Base-by-base conservation (phyloP, 2,329 filamentous ascomycete genomes). In the Talaromyces sp. region DNA sequence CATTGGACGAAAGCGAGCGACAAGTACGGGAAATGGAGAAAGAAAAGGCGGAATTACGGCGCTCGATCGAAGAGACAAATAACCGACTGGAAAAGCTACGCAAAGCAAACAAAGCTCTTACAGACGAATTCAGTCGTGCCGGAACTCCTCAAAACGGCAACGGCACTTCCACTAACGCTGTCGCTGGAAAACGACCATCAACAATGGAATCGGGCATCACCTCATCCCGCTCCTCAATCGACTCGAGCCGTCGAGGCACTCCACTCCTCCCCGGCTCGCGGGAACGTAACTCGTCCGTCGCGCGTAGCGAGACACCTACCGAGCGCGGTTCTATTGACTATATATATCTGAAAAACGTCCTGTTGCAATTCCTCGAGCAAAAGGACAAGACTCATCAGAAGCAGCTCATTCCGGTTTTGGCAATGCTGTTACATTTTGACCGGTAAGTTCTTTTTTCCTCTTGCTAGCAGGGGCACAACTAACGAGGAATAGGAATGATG, bases 1-100 rank as follows among this genome's bases (percentile, higher is more conserved):
- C 93, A 0, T 83, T 99, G 1, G 93, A 98, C 70, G 91, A 92
- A 57, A 94, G 90, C 41, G 95, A 99, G 78, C 88, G 86, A 73
- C 91, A 96, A 76, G 87, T 91, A 0, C 85, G 88, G 35, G 90
- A 95, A n/a, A 83, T 91, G 5, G 93, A 97, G 76, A 91, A 88
- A 78, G 91, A 96, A 73, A 90, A 89, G 68, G 80, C 82, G 0
- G 93, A 97, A 66, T 79, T 96, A 60, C 86, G 90, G 54, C 86
- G 87, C 48, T 83, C 90, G 37, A 84, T 96, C 2, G 92, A 97
- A 70, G 93, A 97, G 69, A 87, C 88, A 33, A 89, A 90, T 68
- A 82, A 84, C 63, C 86, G 90, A 13, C 87, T 94, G 67, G 93
- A 97, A 74, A 94, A 92, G 80, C 77, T 93, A 3, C 87, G 89